Percentiles rank a stretch among this genome's conserved stretches.
phyloP scores from a whole-genome alignment of 1,284 basidiomycete species.

The Pterulicium gracile region DNA sequence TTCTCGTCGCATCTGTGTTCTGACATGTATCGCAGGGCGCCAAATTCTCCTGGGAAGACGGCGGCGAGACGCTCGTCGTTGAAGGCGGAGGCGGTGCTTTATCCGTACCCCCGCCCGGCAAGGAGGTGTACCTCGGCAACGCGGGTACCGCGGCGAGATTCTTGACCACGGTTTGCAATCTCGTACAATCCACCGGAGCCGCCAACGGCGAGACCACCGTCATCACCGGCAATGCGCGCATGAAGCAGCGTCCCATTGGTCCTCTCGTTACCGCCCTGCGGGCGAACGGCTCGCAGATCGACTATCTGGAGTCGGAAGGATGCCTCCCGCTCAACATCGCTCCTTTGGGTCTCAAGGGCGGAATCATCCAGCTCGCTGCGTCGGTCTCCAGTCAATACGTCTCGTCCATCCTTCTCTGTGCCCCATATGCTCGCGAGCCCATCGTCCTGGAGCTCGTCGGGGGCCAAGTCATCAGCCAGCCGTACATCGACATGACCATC shows the following conservation, averaged over 20 bases:
- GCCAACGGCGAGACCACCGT: slow-evolving; percentile 45
- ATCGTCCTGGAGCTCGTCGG: slow-evolving; percentile 87
- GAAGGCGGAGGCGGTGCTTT: slow-evolving; percentile 78
- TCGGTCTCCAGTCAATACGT: slow-evolving; percentile 98
- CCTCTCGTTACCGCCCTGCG: slow-evolving; percentile 90
- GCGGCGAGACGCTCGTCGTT: slow-evolving; percentile 88
- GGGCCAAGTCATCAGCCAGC: slow-evolving; percentile 94
- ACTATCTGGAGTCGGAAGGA: slow-evolving; percentile 72
- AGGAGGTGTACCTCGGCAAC: slow-evolving; percentile 93
- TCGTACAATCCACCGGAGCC: slow-evolving; percentile 47
- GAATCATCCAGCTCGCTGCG: slow-evolving; percentile 81
- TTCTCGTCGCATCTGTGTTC: slow-evolving; percentile 6
- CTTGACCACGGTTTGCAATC: slow-evolving; percentile 90
- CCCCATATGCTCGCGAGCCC: slow-evolving; percentile 80
- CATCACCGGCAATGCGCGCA: slow-evolving; percentile 95
- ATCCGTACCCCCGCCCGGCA: slow-evolving; percentile 65
- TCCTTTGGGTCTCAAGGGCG: slow-evolving; percentile 78
- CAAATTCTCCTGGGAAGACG: slow-evolving; percentile 78
- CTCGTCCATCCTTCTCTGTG: slow-evolving; percentile 91
- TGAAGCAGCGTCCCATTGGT: slow-evolving; percentile 96
- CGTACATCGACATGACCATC: slow-evolving; percentile 99
- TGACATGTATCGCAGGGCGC: slow-evolving; percentile 55
- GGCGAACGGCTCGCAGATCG: slow-evolving; percentile 73
- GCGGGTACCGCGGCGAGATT: slow-evolving; percentile 98
- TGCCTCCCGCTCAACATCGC: slow-evolving; percentile 86